These are phyloP conservation scores for Trametes versicolor DNA, from an alignment of 1,284 basidiomycete species.

Conservation along the genomic window DNA sequence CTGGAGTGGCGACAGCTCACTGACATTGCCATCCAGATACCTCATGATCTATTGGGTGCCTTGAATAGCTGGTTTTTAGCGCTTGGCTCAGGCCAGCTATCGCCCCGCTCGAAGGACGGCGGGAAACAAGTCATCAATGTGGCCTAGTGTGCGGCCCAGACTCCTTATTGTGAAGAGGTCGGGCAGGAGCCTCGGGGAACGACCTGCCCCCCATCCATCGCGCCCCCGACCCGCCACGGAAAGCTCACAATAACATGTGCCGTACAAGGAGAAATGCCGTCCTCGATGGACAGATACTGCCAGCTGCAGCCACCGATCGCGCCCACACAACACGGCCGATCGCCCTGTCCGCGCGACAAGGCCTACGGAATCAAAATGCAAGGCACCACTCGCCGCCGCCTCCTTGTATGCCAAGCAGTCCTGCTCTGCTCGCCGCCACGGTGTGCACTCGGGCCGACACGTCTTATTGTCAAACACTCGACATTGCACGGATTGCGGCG, in stretches of 20 bases:
- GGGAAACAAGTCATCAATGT: neutral
- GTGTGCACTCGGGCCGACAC: neutral
- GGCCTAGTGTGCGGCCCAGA: neutral
- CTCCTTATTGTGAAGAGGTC: conserved; percentile 1
- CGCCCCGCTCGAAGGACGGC: too few species aligned
- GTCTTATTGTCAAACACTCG: neutral
- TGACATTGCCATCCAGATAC: too few species aligned
- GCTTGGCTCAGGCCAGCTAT: too few species aligned
- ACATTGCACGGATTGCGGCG: neutral
- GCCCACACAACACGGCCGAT: neutral
- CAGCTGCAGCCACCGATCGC: conserved; percentile 1
- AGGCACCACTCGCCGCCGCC: neutral
- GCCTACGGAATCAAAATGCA: neutral
- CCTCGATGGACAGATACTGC: neutral
- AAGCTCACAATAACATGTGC: neutral
- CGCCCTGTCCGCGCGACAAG: neutral
- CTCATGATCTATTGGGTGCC: too few species aligned
- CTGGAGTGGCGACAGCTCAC: too few species aligned
- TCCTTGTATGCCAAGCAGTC: neutral
- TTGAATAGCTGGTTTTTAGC: too few species aligned
- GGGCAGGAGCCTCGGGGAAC: neutral
- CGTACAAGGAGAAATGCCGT: neutral
- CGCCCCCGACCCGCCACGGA: neutral
- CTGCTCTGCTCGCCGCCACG: neutral
- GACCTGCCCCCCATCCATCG: too few species aligned